These are phyloP conservation scores for Ophiocordyceps camponoti-rufipedis DNA, from an alignment of 2,329 filamentous ascomycete species.

Conservation along the genomic window DNA sequence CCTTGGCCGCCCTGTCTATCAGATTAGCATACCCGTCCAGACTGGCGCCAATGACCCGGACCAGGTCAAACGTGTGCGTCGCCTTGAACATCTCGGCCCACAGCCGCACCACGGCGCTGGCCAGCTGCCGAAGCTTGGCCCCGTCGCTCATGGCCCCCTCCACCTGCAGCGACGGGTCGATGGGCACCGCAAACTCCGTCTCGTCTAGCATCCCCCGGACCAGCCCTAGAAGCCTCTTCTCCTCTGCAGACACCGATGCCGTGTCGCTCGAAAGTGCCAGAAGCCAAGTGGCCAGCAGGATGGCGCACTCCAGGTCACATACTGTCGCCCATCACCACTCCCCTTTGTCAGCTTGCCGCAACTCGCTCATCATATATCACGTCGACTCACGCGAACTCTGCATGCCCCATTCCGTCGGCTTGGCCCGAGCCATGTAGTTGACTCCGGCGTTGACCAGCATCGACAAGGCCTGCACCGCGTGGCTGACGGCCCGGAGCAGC, in stretches of 20 bases:
- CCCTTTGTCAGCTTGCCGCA: neutral
- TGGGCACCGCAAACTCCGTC: conserved; percentile 42
- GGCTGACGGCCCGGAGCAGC: conserved; percentile 45
- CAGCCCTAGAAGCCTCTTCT: conserved; percentile 35
- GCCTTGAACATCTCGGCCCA: conserved; percentile 47
- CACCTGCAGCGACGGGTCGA: conserved; percentile 33
- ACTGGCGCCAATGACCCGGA: conserved; percentile 37
- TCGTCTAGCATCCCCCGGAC: conserved; percentile 41
- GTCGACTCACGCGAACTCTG: conserved; percentile 36
- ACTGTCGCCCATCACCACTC: conserved; percentile 13
- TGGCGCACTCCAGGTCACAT: conserved; percentile 43
- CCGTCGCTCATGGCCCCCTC: conserved; percentile 28
- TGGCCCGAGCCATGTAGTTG: conserved; percentile 42
- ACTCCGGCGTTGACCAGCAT: conserved; percentile 47
- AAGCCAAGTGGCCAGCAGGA: conserved; percentile 42
- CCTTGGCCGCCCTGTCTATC: conserved; percentile 27
- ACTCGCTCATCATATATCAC: neutral
- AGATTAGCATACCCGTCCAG: conserved; percentile 38
- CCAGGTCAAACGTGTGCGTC: conserved; percentile 40
- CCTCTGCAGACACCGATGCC: conserved; percentile 29
- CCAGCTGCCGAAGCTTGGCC: conserved; percentile 34
- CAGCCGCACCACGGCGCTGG: conserved; percentile 37
- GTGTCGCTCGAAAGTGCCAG: conserved; percentile 34
- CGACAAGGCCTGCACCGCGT: conserved; percentile 49
- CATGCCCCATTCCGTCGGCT: conserved; percentile 44